phyloP scores from a whole-genome alignment of 208 protist genomes.

The Crithidia expoeki region DNA sequence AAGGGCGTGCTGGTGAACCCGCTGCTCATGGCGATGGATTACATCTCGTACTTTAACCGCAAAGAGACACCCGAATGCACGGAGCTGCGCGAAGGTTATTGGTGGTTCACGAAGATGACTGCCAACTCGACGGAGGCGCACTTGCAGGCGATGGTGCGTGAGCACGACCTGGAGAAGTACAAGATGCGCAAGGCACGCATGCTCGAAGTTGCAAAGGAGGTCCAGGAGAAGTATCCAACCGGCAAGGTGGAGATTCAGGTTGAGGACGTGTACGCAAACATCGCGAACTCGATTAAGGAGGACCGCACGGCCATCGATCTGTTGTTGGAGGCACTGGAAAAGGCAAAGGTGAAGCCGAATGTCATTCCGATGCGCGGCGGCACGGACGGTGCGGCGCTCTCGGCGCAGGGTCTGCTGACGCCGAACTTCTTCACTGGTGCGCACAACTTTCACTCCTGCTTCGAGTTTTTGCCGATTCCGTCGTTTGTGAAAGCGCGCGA shows the following conservation, averaged over 20 bases:
- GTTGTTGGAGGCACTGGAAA: slow-evolving; percentile 64
- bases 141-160: slow-evolving; percentile 70
- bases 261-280: slow-evolving; percentile 80
- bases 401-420: slow-evolving; percentile 67
- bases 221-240: slow-evolving; percentile 66
- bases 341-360: slow-evolving; percentile 68
- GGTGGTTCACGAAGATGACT: slow-evolving; percentile 74
- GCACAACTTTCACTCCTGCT: slow-evolving; percentile 89
- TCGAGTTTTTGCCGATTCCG: slow-evolving; percentile 83
- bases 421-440: slow-evolving; percentile 90
- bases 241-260: slow-evolving; percentile 66
- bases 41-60: slow-evolving; percentile 69
- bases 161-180: slow-evolving; percentile 66
- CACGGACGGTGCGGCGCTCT: slow-evolving; percentile 81
- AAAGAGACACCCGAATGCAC: slow-evolving; percentile 81
- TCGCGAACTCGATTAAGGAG: slow-evolving; percentile 59
- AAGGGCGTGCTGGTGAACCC: slow-evolving; percentile 90
- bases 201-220: slow-evolving; percentile 48
- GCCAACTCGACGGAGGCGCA: slow-evolving; percentile 55
- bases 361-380: slow-evolving; percentile 85
- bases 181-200: slow-evolving; percentile 55
- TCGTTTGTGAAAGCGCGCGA: slow-evolving; percentile 86
- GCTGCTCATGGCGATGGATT: slow-evolving; percentile 81
- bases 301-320: slow-evolving; percentile 74
- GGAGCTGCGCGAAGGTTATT: slow-evolving; percentile 79